phyloP scores from a whole-genome alignment of 1,139 yeast genomes.

The Barnettozyma hawaiiensis region DNA sequence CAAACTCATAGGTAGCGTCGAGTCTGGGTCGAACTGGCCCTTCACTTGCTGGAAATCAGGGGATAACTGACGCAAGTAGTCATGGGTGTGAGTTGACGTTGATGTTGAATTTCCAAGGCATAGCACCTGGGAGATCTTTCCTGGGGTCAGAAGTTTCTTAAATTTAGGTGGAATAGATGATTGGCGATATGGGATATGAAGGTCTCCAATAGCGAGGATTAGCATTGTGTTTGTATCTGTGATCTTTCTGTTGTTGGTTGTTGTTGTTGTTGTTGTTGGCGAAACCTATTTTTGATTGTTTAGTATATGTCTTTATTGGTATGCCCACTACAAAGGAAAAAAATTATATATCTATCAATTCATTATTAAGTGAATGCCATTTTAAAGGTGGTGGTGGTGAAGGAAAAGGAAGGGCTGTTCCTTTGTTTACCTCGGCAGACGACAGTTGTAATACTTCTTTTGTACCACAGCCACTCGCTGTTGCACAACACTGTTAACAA shows the following conservation, averaged over 20 bases:
- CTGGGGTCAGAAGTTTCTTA: constrained; percentile 64
- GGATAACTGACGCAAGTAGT: constrained; percentile 61
- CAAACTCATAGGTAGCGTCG: constrained; percentile 53
- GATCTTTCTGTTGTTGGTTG: background rate
- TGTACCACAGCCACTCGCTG: constrained; percentile 1
- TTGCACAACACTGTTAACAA: constrained; percentile 3
- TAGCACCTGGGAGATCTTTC: constrained; percentile 77
- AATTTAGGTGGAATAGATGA: constrained; percentile 14
- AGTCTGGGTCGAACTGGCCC: constrained; percentile 60
- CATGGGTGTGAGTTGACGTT: constrained; percentile 49
- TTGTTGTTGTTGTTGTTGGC: background rate
- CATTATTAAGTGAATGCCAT: no score
- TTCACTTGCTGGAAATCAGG: constrained; percentile 70
- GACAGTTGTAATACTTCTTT: background rate
- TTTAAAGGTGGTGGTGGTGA: no score
- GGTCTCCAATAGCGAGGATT: constrained; percentile 9
- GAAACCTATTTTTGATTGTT: background rate
- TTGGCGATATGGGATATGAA: constrained; percentile 8
- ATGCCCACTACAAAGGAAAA: constrained; percentile 2
- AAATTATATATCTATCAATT: no score
- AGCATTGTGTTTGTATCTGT: constrained; percentile 5
- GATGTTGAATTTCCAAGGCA: constrained; percentile 84
- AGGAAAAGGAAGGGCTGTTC: background rate
- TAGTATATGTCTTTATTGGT: background rate
- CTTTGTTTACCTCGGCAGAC: background rate